Percentiles rank a stretch among this genome's conserved stretches.
Evolutionary conservation across 1,284 basidiomycete genomes (phyloP).

Genomic region (Entoloma clypeatum): DNA sequence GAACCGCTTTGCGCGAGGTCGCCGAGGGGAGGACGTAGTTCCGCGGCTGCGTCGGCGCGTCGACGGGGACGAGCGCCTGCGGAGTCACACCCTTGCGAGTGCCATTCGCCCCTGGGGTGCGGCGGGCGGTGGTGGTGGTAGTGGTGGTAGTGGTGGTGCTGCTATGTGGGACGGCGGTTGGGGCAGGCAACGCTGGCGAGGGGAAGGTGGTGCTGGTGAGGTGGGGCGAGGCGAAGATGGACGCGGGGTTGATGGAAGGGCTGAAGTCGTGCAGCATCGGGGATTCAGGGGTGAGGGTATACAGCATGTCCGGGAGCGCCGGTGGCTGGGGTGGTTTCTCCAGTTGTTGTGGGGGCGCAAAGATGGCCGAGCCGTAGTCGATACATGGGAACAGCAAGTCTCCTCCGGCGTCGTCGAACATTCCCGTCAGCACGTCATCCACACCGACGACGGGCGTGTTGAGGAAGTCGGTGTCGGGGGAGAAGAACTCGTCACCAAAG

Average conservation of each 20-base stretch:
- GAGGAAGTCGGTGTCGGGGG: conserved; percentile 42
- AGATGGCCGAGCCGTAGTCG: too few species aligned
- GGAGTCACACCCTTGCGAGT: conserved; percentile 53
- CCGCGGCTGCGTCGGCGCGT: conserved; percentile 56
- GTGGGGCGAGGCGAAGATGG: conserved; percentile 34
- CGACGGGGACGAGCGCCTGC: conserved; percentile 46
- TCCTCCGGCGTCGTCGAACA: conserved; percentile 13
- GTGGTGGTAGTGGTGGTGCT: conserved; percentile 10
- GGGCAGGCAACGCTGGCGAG: conserved; percentile 16
- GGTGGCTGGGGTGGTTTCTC: conserved; percentile 18
- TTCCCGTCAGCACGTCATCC: conserved; percentile 28
- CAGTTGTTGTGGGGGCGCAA: too few species aligned
- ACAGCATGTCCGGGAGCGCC: conserved; percentile 31
- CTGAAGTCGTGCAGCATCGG: conserved; percentile 23
- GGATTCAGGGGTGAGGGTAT: conserved; percentile 37
- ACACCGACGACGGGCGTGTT: conserved; percentile 49
- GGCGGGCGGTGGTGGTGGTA: conserved; percentile 22
- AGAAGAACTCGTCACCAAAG: conserved; percentile 8
- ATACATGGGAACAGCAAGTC: conserved; percentile 9
- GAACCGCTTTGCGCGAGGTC: conserved; percentile 58
- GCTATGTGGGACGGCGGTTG: conserved; percentile 15
- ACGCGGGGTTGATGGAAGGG: conserved; percentile 33
- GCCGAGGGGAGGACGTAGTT: conserved; percentile 52
- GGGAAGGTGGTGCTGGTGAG: conserved; percentile 18
- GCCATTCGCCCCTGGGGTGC: conserved; percentile 39